phyloP scores from a whole-genome alignment of 169 alveolate genomes.

The Plasmodium vinckei region DNA sequence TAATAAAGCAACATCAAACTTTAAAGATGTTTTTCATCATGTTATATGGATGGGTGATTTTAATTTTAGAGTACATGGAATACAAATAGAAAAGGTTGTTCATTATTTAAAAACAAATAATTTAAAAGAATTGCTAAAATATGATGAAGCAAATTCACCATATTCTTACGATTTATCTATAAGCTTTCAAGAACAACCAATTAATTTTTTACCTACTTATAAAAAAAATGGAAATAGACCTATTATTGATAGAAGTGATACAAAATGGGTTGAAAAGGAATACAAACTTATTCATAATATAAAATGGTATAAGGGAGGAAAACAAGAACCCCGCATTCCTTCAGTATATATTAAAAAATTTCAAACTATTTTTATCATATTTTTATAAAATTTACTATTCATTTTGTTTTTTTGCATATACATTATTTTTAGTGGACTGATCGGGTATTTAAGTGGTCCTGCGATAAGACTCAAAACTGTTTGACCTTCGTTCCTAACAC shows the following conservation, averaged over 20 bases:
- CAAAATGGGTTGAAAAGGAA: conserved; percentile 85
- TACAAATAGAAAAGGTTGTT: conserved; percentile 74
- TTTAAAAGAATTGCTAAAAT: conserved; percentile 45
- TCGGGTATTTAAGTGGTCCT: conserved; percentile 86
- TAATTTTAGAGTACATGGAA: conserved; percentile 83
- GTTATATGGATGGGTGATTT: conserved; percentile 91
- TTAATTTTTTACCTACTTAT: conserved; percentile 87
- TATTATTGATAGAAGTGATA: conserved; percentile 76
- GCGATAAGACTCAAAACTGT: conserved; percentile 78
- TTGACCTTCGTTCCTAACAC: conserved; percentile 79
- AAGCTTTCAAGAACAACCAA: conserved; percentile 86
- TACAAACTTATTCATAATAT: conserved; percentile 82
- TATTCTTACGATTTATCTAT: conserved; percentile 53
- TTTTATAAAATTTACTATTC: background rate
- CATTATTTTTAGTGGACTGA: conserved; percentile 82
- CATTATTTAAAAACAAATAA: conserved; percentile 53
- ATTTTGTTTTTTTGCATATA: background rate
- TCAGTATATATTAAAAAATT: conserved; percentile 71
- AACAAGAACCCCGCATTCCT: conserved; percentile 84
- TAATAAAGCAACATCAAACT: conserved; percentile 76
- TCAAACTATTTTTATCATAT: background rate
- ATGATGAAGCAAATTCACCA: conserved; percentile 51
- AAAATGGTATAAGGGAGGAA: conserved; percentile 88
- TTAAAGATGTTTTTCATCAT: conserved; percentile 89
- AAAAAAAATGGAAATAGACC: conserved; percentile 88